Evolutionary conservation across 192 early-diverging fungal species (phyloP), one percentile per base, ranked within the genome.

Genomic region (Entomortierella beljakovae): DNA sequence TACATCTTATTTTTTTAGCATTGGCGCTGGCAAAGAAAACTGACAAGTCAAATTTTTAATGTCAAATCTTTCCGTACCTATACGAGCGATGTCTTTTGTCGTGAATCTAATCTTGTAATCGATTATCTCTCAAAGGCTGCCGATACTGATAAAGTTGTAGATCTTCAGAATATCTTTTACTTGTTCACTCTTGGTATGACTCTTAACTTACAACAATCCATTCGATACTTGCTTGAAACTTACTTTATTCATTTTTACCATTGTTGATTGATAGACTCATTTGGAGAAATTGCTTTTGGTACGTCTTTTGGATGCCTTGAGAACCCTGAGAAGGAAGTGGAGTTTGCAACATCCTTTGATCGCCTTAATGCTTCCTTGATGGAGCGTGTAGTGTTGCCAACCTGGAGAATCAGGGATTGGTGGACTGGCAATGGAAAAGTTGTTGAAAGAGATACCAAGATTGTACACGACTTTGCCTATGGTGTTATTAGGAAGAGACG

Each of bases 261-360:
- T 8, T 28, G 28, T 37, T 35, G 3, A 37, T 37, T 11, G 13
- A 57, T 81, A 48, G 85, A 84, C 58, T 83, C 83, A 2, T 87
- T 87, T 80, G 82, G 84, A 51, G 62, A 74, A 68, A 83, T 72
- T 38, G 82, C 62, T 5, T 82, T 82, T 61, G 68, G 68, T 3
- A 34, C 60, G 26, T 40, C 73, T 11, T 70, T 82, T 33, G 63
- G 70, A 32, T 75, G 71, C 29, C 49, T 82, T 15, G 61, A 57
- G 13, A 33, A 82, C 16, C 69, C 69, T 2, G 60, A 77, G 31
- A 38, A 59, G 7, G 63, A 61, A 33, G 40, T 63, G 37, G 56
- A 70, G n/a, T 87, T 90, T 86, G 86, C 88, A 0, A 62, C 32
- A 6, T 71, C 87, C 9, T 90, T 89, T 64, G 88, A 89, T 64